Base-by-base conservation (phyloP, 495 filamentous ascomycete species). In the Hypoxylon fragiforme region DNA sequence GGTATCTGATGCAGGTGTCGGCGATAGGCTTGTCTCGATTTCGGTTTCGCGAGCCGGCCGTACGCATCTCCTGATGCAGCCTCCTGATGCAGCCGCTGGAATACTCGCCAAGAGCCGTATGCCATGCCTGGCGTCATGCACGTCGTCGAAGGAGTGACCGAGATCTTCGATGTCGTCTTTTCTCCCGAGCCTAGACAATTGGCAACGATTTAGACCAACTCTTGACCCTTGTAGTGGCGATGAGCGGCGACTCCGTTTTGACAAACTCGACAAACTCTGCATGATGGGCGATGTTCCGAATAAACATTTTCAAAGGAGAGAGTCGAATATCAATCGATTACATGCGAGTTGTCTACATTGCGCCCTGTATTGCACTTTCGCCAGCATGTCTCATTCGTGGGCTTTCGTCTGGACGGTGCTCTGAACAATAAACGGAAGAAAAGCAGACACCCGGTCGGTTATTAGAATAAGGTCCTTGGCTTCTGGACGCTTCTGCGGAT, bases 371-470 rank as follows among this genome's bases (percentile, higher is more conserved):
- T n/a, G n/a, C n/a, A n/a, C n/a, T n/a, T n/a, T n/a, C n/a, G n/a
- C n/a, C n/a, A n/a, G n/a, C n/a, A n/a, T n/a, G n/a, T n/a, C n/a
- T n/a, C n/a, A n/a, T n/a, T n/a, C n/a, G n/a, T n/a, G 13, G 14
- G 7, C 5, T 18, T 18, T 37, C 13, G 5, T 37, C 18, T 9
- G 2, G 3, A 3, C 14, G 14, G 12, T 35, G 22, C 13, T 39
- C 21, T 41, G 24, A 38, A 53, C 19, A 18, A 40, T 38, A 26
- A 26, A 21, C 50, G 56, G 56, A 9, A 40, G 40, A 38, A 9
- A 54, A 50, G 56, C 34, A 50, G 39, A 41, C 39, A 40, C 39
- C 50, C 56, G 44, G 2, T 9, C 41, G 43, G 39, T 22, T 41
- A n/a, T 28, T 28, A 26, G 51, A 56, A 61, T 35, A 61, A 39